phyloP scores from a whole-genome alignment of 2,329 filamentous ascomycete genomes.

The Ceratocystis papillata region DNA sequence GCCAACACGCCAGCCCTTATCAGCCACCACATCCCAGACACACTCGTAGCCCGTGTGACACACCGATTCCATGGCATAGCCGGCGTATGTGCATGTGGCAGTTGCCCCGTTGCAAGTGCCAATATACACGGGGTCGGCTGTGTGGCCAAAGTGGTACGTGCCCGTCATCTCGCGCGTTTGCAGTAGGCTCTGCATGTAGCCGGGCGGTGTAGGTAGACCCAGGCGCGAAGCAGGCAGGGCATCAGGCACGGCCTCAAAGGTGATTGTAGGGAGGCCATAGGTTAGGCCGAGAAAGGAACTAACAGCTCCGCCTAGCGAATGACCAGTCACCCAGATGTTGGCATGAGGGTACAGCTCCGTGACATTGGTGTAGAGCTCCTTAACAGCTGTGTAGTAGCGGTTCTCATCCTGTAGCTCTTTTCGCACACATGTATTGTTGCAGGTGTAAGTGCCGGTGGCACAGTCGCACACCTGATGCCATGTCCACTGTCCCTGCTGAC shows the following conservation, averaged over 20 bases:
- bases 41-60: conserved; percentile 86
- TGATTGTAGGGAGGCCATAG: conserved; percentile 81
- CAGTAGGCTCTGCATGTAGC: conserved; percentile 57
- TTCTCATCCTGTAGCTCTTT: conserved; percentile 69
- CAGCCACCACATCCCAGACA: conserved; percentile 81
- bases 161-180: conserved; percentile 65
- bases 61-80: conserved; percentile 86
- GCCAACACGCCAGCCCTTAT: conserved; percentile 85
- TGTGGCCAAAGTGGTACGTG: conserved; percentile 85
- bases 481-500: conserved; percentile 77
- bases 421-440: conserved; percentile 82
- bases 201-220: conserved; percentile 75
- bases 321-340: conserved; percentile 80
- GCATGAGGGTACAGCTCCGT: conserved; percentile 77
- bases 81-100: conserved; percentile 78
- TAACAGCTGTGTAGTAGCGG: conserved; percentile 79
- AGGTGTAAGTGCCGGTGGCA: conserved; percentile 73
- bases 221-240: conserved; percentile 75
- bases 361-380: conserved; percentile 85
- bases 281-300: conserved; percentile 82
- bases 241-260: conserved; percentile 87
- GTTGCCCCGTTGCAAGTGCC: conserved; percentile 86
- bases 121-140: conserved; percentile 88
- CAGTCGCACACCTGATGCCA: conserved; percentile 94
- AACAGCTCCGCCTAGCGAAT: conserved; percentile 84